These are phyloP conservation scores for carrot (Daucus carota) DNA, from an alignment of 129 eudicot species.

Conservation along the genomic window DNA sequence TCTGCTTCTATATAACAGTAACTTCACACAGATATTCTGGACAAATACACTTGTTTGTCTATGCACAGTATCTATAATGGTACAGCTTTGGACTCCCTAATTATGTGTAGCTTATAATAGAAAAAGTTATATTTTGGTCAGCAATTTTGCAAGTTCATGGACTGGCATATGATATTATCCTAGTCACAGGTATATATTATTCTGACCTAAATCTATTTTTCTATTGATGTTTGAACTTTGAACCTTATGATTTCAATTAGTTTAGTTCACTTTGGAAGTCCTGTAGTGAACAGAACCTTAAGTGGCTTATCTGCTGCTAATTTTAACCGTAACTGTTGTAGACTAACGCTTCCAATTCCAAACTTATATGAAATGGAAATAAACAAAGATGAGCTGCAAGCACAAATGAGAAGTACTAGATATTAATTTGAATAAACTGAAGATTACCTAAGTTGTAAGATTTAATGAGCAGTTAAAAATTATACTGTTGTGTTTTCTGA, in stretches of 20 bases:
- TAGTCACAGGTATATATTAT: neutral
- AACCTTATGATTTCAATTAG: neutral
- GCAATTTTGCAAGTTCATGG: neutral
- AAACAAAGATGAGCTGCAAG: neutral
- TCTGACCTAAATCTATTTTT: neutral
- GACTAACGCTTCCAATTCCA: neutral
- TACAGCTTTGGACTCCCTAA: conserved; percentile 2
- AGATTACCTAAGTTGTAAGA: neutral
- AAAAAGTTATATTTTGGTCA: neutral
- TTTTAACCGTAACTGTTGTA: neutral
- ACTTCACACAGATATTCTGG: neutral
- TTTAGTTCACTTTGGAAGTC: neutral
- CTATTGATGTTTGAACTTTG: neutral
- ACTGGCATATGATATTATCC: neutral
- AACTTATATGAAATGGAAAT: neutral
- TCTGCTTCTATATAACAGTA: neutral
- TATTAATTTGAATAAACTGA: neutral
- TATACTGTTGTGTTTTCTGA: neutral
- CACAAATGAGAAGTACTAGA: neutral
- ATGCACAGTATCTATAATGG: neutral
- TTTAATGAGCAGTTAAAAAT: neutral
- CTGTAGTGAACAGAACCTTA: neutral
- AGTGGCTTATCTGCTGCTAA: neutral
- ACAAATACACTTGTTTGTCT: neutral
- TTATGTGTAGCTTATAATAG: neutral